phyloP scores from a whole-genome alignment of 2,329 filamentous ascomycete species.

The Gnomoniopsis sp. region DNA sequence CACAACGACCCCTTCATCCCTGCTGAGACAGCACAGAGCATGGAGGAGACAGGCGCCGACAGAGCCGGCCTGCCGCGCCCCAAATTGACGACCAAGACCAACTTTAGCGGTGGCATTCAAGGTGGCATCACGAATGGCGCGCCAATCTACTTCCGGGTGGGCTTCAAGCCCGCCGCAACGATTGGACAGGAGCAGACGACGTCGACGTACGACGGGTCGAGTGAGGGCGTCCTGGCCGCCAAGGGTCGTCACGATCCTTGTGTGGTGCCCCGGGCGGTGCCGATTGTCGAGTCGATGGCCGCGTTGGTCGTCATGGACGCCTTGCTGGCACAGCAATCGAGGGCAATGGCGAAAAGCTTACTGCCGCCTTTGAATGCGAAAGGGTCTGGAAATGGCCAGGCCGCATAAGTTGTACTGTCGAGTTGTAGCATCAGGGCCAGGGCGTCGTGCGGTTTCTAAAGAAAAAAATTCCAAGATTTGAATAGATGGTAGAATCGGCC shows the following conservation, averaged over 20 bases:
- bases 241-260: constrained; percentile 95
- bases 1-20: constrained; percentile 88
- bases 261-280: constrained; percentile 83
- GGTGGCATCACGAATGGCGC: constrained; percentile 94
- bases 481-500: background rate
- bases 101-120: constrained; percentile 93
- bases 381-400: constrained; percentile 24
- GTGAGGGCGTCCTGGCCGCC: constrained; percentile 74
- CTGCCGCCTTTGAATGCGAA: constrained; percentile 36
- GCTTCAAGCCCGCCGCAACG: constrained; percentile 92
- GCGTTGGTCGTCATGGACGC: constrained; percentile 84
- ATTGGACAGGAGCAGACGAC: constrained; percentile 88
- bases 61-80: constrained; percentile 48
- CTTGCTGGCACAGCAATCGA: constrained; percentile 73
- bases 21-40: constrained; percentile 37
- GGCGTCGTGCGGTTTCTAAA: background rate
- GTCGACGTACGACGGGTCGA: constrained; percentile 68
- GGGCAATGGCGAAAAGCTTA: constrained; percentile 44
- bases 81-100: constrained; percentile 79
- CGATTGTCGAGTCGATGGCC: constrained; percentile 90
- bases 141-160: constrained; percentile 89
- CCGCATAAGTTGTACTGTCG: constrained; percentile 1
- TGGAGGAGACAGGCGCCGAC: constrained; percentile 43
- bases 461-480: too few relatives aligned
- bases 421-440: background rate